These are phyloP conservation scores for Beauveria scarabaeidicola DNA, from an alignment of 2,329 filamentous ascomycete genomes.

Conservation along the genomic window DNA sequence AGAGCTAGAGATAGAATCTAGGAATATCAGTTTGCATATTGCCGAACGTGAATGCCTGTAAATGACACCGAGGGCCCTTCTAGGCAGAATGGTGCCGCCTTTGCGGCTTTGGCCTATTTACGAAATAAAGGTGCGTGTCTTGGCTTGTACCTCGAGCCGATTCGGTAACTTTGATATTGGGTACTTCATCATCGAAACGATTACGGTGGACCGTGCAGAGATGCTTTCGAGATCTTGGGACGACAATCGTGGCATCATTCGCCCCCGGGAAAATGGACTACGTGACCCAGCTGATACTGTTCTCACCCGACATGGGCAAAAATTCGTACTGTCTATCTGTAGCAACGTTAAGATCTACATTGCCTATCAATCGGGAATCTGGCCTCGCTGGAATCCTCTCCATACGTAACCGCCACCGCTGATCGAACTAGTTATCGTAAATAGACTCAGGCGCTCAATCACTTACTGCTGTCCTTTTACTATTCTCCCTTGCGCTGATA, in stretches of 20 bases:
- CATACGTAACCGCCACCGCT: no score
- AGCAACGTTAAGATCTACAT: no score
- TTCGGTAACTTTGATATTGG: constrained; percentile 9
- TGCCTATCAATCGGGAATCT: no score
- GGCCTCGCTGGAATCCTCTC: no score
- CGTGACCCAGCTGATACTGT: constrained; percentile 20
- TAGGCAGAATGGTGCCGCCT: constrained; percentile 13
- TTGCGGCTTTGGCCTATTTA: constrained; percentile 17
- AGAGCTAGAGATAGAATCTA: background rate
- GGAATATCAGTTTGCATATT: background rate
- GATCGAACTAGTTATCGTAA: no score
- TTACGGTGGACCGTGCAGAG: constrained; percentile 11
- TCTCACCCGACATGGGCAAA: no score
- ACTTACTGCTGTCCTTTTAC: no score
- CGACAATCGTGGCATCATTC: constrained; percentile 11
- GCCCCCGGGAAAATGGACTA: constrained; percentile 19
- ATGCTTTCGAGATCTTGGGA: constrained; percentile 18
- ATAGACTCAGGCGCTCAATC: no score
- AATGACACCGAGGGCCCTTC: background rate
- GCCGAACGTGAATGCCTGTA: background rate
- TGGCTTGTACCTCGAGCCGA: background rate
- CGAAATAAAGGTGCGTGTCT: constrained; percentile 8
- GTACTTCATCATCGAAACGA: constrained; percentile 16
- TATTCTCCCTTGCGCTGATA: no score
- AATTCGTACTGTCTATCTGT: no score